Percentiles rank a stretch among this genome's conserved stretches.
These are phyloP conservation scores for Salvia miltiorrhiza DNA, from an alignment of 257 asterid species.

Conservation along the genomic window DNA sequence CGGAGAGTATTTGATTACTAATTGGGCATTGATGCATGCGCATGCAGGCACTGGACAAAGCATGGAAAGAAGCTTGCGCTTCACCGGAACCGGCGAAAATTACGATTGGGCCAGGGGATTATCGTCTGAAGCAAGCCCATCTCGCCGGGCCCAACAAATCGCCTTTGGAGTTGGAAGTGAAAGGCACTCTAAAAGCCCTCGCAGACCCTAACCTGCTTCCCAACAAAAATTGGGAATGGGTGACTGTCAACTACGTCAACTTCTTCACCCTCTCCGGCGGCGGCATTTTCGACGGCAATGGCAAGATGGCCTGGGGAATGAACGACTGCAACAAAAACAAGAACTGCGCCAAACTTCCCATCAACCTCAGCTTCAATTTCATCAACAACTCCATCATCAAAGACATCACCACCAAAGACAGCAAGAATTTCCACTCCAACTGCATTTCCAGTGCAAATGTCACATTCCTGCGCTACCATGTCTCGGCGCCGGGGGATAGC, in stretches of 20 bases:
- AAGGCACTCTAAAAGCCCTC: conserved; percentile 36
- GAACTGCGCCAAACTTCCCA: conserved; percentile 34
- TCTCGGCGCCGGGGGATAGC: conserved; percentile 32
- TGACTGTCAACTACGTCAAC: conserved; percentile 36
- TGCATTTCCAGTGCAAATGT: conserved; percentile 31
- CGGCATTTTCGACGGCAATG: conserved; percentile 48
- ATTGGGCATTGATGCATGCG: too few species aligned
- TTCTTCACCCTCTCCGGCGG: conserved; percentile 40
- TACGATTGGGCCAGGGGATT: conserved; percentile 20
- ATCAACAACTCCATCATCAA: conserved; percentile 28
- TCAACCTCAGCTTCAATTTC: conserved; percentile 39
- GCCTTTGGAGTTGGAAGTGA: conserved; percentile 34
- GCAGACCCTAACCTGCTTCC: conserved; percentile 16
- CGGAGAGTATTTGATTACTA: too few species aligned
- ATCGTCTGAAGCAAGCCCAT: conserved; percentile 16
- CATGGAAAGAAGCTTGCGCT: conserved; percentile 42
- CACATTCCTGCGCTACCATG: conserved; percentile 16
- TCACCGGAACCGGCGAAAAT: conserved; percentile 14
- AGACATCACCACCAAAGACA: conserved; percentile 38
- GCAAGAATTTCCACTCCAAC: conserved; percentile 37
- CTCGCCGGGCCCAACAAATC: conserved; percentile 18
- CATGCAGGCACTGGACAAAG: conserved; percentile 8
- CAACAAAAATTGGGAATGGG: conserved; percentile 31
- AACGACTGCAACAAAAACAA: conserved; percentile 38
- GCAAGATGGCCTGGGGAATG: conserved; percentile 34